A percentile compares a stretch with the other conserved stretches of the same genome.
phyloP scores from a whole-genome alignment of 352 stramenopile genomes.

The Elongisporangium prolatum region DNA sequence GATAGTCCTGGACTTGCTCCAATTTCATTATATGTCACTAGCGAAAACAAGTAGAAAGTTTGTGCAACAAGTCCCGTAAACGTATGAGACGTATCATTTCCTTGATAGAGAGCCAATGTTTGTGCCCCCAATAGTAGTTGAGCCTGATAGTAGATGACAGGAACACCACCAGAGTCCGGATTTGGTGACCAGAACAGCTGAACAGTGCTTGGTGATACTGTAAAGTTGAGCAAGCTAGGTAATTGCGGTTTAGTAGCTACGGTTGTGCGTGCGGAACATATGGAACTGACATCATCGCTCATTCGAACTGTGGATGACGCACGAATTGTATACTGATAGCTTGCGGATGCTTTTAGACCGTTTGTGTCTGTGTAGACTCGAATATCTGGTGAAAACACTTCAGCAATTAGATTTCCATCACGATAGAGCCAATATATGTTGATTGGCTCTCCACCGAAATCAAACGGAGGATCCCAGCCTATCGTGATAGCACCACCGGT shows the following conservation, averaged over 20 bases:
- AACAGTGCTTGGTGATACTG: conserved; percentile 28
- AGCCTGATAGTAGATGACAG: conserved; percentile 30
- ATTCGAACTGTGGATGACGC: conserved; percentile 33
- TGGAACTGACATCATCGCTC: conserved; percentile 30
- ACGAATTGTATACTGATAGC: conserved; percentile 45
- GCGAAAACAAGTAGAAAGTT: conserved; percentile 25
- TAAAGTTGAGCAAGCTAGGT: conserved; percentile 9
- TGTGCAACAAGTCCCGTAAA: conserved; percentile 32
- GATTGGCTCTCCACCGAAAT: conserved; percentile 46
- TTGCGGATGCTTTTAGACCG: conserved; percentile 22
- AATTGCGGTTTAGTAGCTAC: conserved; percentile 29
- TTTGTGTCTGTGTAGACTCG: conserved; percentile 33
- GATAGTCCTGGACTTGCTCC: conserved; percentile 20
- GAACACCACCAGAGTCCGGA: conserved; percentile 36
- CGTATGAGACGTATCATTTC: conserved; percentile 11
- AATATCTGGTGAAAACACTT: conserved; percentile 12
- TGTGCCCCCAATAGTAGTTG: conserved; percentile 18
- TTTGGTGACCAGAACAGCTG: conserved; percentile 31
- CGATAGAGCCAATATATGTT: conserved; percentile 48
- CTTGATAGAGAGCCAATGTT: conserved; percentile 14
- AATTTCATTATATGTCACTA: conserved; percentile 28
- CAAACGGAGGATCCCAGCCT: conserved; percentile 46
- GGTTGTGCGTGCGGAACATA: conserved; percentile 24
- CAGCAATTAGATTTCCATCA: conserved; percentile 23
- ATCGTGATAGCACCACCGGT: conserved; percentile 57